Evolutionary conservation across 2,329 filamentous ascomycete genomes (phyloP).

Genomic region (Trichoderma gracile): DNA sequence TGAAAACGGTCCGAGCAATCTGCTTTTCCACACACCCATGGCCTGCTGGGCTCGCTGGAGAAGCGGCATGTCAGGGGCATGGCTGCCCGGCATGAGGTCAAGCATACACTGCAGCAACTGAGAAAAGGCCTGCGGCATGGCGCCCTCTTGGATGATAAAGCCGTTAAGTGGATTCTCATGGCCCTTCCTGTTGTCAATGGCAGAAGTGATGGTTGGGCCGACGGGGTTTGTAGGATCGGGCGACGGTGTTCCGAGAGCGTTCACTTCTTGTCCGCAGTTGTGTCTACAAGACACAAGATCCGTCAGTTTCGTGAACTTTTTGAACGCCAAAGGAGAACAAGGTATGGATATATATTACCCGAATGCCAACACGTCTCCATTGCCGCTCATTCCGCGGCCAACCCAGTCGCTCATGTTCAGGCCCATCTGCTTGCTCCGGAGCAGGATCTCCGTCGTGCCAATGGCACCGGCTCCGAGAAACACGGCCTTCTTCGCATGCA

Average conservation of each 20-base stretch:
- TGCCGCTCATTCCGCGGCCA: slow-evolving; percentile 63
- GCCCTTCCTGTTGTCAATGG: slow-evolving; percentile 58
- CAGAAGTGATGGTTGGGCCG: slow-evolving; percentile 63
- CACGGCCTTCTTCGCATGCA: slow-evolving; percentile 63
- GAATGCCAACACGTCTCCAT: slow-evolving; percentile 66
- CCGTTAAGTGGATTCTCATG: slow-evolving; percentile 58
- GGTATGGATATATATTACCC: slow-evolving; percentile 43
- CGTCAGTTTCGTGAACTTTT: not conserved
- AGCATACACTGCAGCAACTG: slow-evolving; percentile 59
- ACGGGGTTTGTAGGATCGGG: slow-evolving; percentile 54
- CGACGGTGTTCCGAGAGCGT: slow-evolving; percentile 55
- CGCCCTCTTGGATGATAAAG: slow-evolving; percentile 65
- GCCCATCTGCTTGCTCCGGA: slow-evolving; percentile 60
- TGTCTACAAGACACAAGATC: slow-evolving; percentile 45
- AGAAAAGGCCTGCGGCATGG: slow-evolving; percentile 58
- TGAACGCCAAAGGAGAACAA: not conserved
- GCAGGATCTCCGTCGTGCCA: slow-evolving; percentile 65
- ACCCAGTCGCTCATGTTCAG: slow-evolving; percentile 58
- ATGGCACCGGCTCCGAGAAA: slow-evolving; percentile 67
- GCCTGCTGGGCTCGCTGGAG: slow-evolving; percentile 25
- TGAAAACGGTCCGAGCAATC: slow-evolving; percentile 60
- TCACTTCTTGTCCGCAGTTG: slow-evolving; percentile 58
- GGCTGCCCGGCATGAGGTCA: slow-evolving; percentile 48
- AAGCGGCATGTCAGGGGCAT: not conserved
- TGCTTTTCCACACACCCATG: slow-evolving; percentile 42